Evolutionary conservation across 306 rosid species (phyloP), one percentile per base, ranked within the genome.

Genomic region (Trifolium subterraneum): DNA sequence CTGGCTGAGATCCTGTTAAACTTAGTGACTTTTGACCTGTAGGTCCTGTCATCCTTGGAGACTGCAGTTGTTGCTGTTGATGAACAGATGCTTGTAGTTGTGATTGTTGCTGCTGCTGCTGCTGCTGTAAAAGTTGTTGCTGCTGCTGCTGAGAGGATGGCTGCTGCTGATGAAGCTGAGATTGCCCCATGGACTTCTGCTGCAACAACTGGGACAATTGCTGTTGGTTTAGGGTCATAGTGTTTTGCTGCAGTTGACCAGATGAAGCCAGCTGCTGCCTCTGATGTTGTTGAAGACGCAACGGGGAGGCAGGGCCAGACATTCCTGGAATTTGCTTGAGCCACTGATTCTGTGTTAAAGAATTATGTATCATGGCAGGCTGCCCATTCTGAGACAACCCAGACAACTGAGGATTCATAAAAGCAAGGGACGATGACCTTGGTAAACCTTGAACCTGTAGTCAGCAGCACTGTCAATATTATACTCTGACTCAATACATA

Each of bases 1-100:
- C 98, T 10, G 99, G 99, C 78, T 94, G 99, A 3, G 99, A 95
- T 78, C 99, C 99, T 73, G 99, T 92, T 70, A 92, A 83, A 80
- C 99, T 95, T 31, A 94, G 87, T 83, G 99, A 78, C 79, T 95
- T 95, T 86, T 95, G 98, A 84, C 93, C 96, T 4, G 85, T 33
- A 6, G 89, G 88, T 56, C 91, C 99, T 39, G 87, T 77, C 77
- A 95, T 76, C 82, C 97, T 92, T 0, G 99, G 99, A 75, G 98
- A 95, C 58, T 81, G 88, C 87, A 87, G 99, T 78, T 90, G 96
- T 75, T 90, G 97, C 84, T 89, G 98, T 47, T 89, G 92, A 82
- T 74, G 92, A 82, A 87, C 74, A 55, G 88, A 78, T 68, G 89
- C 74, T 82, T 84, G 98, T 78, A 81, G 90, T 58, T 85, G 91